Evolutionary conservation across 306 rosid genomes (phyloP).

Genomic region (Fagus sylvatica): DNA sequence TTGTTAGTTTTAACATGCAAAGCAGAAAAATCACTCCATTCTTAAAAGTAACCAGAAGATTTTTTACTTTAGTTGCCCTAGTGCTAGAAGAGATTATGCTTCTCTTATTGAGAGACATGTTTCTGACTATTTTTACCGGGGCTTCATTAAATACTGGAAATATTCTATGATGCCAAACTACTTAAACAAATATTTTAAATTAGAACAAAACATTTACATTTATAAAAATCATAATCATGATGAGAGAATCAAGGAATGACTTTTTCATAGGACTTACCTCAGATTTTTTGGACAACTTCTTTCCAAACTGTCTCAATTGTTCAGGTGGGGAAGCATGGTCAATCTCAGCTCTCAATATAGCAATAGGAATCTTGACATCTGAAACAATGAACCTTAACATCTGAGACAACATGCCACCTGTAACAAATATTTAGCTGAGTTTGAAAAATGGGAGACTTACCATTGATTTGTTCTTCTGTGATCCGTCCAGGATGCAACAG

Average conservation of each 20-base stretch:
- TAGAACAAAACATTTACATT: too few relatives aligned
- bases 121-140: too few relatives aligned
- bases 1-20: not conserved
- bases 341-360: conserved; percentile 50
- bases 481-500: conserved; percentile 46
- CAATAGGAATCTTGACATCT: conserved; percentile 55
- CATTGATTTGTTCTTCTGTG: conserved; percentile 22
- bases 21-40: not conserved
- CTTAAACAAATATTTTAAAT: too few relatives aligned
- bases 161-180: too few relatives aligned
- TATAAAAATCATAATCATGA: not conserved
- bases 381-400: not conserved
- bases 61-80: not conserved
- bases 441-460: conserved; percentile 11
- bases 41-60: not conserved
- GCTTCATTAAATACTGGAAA: too few relatives aligned
- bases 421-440: not conserved
- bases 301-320: conserved; percentile 40
- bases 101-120: too few relatives aligned
- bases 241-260: not conserved
- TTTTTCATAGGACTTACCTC: conserved; percentile 35
- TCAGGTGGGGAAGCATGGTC: conserved; percentile 37
- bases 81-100: too few relatives aligned
- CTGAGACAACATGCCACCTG: not conserved
- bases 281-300: conserved; percentile 32